phyloP scores from a whole-genome alignment of 768 basidiomycete species.

The Rhodotorula sphaerocarpa region DNA sequence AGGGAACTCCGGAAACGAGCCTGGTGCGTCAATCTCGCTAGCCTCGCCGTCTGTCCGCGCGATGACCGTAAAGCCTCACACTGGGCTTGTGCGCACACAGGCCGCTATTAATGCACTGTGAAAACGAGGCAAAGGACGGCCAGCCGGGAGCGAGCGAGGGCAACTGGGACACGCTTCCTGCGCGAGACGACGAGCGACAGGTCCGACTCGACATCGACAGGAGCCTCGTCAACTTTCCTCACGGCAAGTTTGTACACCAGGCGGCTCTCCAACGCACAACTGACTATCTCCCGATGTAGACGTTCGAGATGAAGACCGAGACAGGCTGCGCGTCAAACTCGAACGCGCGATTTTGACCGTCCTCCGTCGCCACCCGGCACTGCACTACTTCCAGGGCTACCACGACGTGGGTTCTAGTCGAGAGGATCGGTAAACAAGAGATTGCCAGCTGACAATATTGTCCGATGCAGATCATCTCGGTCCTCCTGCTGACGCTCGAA shows the following conservation, averaged over 20 bases:
- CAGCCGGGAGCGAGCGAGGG: background rate
- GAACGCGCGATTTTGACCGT: conserved; percentile 44
- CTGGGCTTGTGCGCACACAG: conserved; percentile 15
- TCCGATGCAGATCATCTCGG: conserved; percentile 45
- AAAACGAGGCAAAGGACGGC: background rate
- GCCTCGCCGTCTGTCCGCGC: background rate
- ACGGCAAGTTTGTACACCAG: conserved; percentile 25
- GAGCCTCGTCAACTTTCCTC: conserved; percentile 45
- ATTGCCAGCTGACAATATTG: background rate
- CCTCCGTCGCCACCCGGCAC: conserved; percentile 41
- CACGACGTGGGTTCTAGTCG: background rate
- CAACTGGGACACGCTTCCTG: background rate
- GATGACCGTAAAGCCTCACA: background rate
- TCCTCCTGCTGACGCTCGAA: conserved; percentile 39
- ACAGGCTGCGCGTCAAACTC: conserved; percentile 41
- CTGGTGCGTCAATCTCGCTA: conserved; percentile 38
- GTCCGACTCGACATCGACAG: conserved; percentile 46
- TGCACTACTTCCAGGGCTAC: conserved; percentile 48
- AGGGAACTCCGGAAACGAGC: conserved; percentile 39
- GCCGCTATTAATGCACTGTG: conserved; percentile 19
- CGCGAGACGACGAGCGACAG: conserved; percentile 44
- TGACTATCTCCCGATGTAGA: conserved; percentile 21
- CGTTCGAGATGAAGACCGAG: conserved; percentile 37
- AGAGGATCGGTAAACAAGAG: background rate
- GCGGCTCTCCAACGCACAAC: background rate